Evolutionary conservation across 129 eudicot species (phyloP), one percentile per base, ranked within the genome.

Genomic region (Tagetes erecta): DNA sequence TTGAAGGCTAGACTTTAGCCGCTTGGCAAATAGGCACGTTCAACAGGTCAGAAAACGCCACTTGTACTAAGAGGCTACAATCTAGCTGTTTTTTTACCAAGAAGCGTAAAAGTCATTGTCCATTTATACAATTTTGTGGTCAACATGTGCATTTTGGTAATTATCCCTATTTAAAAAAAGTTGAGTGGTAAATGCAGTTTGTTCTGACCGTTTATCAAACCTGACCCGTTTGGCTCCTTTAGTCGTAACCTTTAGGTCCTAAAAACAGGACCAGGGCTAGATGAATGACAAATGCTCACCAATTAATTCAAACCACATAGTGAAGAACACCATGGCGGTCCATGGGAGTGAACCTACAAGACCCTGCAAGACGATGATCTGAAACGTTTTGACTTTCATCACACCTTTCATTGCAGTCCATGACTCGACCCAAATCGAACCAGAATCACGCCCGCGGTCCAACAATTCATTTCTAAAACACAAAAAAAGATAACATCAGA

Each of bases 251-350:
- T 63, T 38, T 0, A 2, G 11, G 45, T n/a, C 68, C 0, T 63
- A 31, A 63, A 37, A 41, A 8, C 51, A 3, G 31, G 34, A 51
- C 36, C 35, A 37, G 5, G 2, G 37, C 10, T 30, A 1, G 6
- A 49, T 70, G 56, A 50, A 55, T 34, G 47, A 58, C 7, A 76
- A 73, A 82, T 76, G 86, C 96, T 75, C 81, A 94, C 98, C 98
- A 60, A 94, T 94, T 71, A 94, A 82, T 78, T 90, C 89, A 68
- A 94, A 94, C 98, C 98, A 94, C 80, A 90, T 76, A 6, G 89
- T 90, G 82, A 94, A 84, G 81, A 94, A 90, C 53, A 94, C 98
- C 87, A 90, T 88, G 60, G 98, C 90, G 34, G 98, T 94, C 98
- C 98, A 94, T 10, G 98, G 98, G 57, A 94, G 79, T 4, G 97